phyloP scores from a whole-genome alignment of 2,329 filamentous ascomycete species.

The Dichotomopilus funicola region DNA sequence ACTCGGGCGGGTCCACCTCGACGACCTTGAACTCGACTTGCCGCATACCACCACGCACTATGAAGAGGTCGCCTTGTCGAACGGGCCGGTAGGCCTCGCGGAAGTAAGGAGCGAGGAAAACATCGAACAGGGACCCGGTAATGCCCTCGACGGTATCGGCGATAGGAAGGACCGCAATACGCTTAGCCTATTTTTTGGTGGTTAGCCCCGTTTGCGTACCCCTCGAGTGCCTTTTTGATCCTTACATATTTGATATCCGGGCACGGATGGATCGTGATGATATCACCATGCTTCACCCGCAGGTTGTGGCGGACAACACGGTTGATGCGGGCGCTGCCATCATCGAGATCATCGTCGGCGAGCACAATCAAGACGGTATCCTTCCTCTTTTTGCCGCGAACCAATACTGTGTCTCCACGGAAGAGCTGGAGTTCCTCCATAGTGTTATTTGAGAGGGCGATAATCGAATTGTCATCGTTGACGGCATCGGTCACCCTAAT shows the following conservation, averaged over 20 bases:
- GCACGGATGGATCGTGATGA: constrained; percentile 94
- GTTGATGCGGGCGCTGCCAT: constrained; percentile 95
- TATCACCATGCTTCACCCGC: constrained; percentile 95
- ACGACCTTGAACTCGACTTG: constrained; percentile 99
- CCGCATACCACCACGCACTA: constrained; percentile 94
- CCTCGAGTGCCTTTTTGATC: constrained; percentile 22
- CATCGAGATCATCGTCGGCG: constrained; percentile 95
- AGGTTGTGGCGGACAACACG: constrained; percentile 97
- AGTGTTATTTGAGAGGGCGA: constrained; percentile 94
- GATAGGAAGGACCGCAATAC: constrained; percentile 95
- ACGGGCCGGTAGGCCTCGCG: constrained; percentile 97
- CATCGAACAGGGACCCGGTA: constrained; percentile 95
- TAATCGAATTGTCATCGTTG: constrained; percentile 99
- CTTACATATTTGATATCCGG: constrained; percentile 99
- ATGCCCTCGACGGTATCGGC: constrained; percentile 97
- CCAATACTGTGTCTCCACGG: constrained; percentile 94
- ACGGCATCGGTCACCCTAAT: constrained; percentile 90
- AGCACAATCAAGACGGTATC: constrained; percentile 97
- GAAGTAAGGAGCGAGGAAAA: constrained; percentile 99
- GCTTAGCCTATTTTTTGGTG: constrained; percentile 67
- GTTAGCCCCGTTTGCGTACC: constrained; percentile 1
- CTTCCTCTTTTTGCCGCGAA: constrained; percentile 99
- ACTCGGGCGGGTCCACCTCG: constrained; percentile 96
- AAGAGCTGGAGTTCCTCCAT: constrained; percentile 98
- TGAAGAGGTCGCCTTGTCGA: constrained; percentile 95